phyloP scores from a whole-genome alignment of 225 moss, liverwort and hornwort genomes.

The Thuidium tamariscinum region DNA sequence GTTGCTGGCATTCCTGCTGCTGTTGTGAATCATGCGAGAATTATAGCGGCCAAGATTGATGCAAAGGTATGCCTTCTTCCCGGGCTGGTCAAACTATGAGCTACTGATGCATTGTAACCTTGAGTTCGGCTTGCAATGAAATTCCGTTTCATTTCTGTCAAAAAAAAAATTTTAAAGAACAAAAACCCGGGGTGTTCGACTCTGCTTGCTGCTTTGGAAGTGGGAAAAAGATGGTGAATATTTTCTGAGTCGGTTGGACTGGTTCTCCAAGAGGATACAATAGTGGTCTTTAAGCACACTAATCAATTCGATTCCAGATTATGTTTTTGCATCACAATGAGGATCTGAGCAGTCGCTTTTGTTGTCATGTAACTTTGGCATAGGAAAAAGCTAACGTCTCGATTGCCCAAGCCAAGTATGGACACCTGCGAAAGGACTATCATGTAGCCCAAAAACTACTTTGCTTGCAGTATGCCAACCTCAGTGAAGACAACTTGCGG shows the following conservation, averaged over 20 bases:
- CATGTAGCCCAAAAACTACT: slow-evolving; percentile 73
- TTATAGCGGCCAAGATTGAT: slow-evolving; percentile 35
- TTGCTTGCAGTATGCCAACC: slow-evolving; percentile 74
- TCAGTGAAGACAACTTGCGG: slow-evolving; percentile 53
- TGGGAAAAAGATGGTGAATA: too few species aligned
- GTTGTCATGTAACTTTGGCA: background rate
- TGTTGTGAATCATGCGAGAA: slow-evolving; percentile 51
- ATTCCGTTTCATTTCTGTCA: too few species aligned
- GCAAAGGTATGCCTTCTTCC: slow-evolving; percentile 22
- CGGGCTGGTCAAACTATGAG: background rate
- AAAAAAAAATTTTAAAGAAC: too few species aligned
- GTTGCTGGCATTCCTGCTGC: slow-evolving; percentile 61
- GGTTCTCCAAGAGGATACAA: background rate
- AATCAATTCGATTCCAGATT: background rate
- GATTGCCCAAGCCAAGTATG: slow-evolving; percentile 19
- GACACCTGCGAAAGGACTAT: slow-evolving; percentile 55
- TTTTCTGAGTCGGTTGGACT: too few species aligned
- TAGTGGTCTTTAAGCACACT: background rate
- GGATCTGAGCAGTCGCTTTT: background rate
- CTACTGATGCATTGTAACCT: background rate
- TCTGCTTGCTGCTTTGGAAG: too few species aligned
- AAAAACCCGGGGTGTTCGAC: too few species aligned
- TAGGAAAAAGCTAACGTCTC: slow-evolving; percentile 38
- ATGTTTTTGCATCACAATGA: background rate
- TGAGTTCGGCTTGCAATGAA: too few species aligned